Evolutionary conservation across 495 filamentous ascomycete species (phyloP).

Genomic region (Podospora comata): DNA sequence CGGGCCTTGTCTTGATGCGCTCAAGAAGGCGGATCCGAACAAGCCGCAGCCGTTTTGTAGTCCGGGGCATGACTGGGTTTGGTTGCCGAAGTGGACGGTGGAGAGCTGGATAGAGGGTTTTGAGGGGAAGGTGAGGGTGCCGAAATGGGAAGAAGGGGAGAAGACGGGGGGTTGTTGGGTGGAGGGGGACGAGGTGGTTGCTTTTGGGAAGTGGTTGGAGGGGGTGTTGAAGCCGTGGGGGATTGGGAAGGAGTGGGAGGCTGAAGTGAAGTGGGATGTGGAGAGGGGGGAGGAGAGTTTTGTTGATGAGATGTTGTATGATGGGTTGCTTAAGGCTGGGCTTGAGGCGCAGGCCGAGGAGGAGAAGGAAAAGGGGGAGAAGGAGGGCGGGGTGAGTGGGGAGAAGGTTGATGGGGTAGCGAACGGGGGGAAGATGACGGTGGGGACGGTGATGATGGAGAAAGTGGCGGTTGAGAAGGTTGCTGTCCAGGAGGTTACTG

Average conservation of each 20-base stretch:
- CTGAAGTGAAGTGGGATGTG: background rate
- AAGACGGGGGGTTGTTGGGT: background rate
- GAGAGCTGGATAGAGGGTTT: background rate
- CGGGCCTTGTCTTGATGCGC: background rate
- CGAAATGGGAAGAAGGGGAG: background rate
- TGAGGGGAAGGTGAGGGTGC: background rate
- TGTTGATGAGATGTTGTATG: too few species aligned
- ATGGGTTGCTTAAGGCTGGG: too few species aligned
- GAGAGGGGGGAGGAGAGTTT: background rate
- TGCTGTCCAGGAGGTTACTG: background rate
- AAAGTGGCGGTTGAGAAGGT: background rate
- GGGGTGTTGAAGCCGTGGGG: background rate
- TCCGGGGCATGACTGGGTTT: background rate
- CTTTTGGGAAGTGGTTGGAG: background rate
- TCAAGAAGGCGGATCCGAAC: background rate
- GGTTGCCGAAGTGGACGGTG: background rate
- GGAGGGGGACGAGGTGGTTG: background rate
- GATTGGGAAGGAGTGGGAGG: background rate
- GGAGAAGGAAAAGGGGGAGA: background rate
- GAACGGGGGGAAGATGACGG: background rate
- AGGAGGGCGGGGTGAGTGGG: background rate
- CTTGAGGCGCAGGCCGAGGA: background rate
- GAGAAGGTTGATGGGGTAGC: background rate
- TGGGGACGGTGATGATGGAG: background rate
- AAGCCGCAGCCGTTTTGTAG: background rate